Conservation (phyloP, 495 filamentous ascomycete species). For the Tetracladium marchalianum region DNA sequence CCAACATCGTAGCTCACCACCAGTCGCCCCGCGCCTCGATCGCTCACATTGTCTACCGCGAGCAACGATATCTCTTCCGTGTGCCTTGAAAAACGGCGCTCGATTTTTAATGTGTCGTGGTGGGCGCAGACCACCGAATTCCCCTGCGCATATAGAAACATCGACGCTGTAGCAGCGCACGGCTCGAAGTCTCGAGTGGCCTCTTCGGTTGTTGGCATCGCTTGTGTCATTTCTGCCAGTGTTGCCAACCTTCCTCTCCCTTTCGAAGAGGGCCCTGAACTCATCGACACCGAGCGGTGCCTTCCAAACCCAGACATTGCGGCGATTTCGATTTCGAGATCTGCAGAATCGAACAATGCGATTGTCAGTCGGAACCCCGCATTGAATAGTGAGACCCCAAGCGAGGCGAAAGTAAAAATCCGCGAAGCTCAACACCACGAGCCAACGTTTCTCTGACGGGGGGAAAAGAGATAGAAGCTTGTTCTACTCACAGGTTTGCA, state of each 20-base stretch:
- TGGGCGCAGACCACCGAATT: constrained; percentile 70
- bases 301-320: constrained; percentile 43
- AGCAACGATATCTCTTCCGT: constrained; percentile 73
- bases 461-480: neutral
- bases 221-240: constrained; percentile 35
- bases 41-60: constrained; percentile 86
- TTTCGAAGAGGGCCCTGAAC: constrained; percentile 37
- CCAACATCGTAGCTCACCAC: constrained; percentile 90
- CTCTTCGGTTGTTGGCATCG: constrained; percentile 39
- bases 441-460: neutral
- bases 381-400: constrained; percentile 1
- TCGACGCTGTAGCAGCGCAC: constrained; percentile 76
- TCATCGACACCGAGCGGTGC: constrained; percentile 51
- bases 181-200: constrained; percentile 60
- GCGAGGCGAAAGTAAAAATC: neutral
- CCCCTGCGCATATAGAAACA: constrained; percentile 80
- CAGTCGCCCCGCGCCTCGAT: constrained; percentile 70
- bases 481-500: constrained; percentile 16
- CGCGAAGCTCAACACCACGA: too few species aligned
- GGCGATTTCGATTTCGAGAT: constrained; percentile 18
- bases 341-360: constrained; percentile 9
- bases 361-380: constrained; percentile 18
- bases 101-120: constrained; percentile 85
- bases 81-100: constrained; percentile 78
- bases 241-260: constrained; percentile 25